Percentiles rank a stretch among this genome's conserved stretches.
These are phyloP conservation scores for Aurantiochytrium sp. DNA, from an alignment of 108 stramenopile species.

Conservation along the genomic window DNA sequence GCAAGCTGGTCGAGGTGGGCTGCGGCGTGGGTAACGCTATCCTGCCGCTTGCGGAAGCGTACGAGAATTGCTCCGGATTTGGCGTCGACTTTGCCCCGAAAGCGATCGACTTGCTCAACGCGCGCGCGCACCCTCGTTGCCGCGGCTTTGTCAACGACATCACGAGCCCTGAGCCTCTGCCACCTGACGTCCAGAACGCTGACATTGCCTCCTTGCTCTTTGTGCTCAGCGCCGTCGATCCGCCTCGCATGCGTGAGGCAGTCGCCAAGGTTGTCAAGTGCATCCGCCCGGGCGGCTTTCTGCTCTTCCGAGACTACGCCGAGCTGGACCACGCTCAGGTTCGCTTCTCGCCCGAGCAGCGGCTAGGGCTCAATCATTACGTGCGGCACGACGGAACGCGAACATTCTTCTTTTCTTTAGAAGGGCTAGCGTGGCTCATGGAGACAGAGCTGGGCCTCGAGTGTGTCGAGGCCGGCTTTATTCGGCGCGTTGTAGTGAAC, in stretches of 20 bases:
- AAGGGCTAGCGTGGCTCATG: conserved; percentile 3
- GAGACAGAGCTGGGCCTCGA: not conserved
- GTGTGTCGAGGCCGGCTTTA: not conserved
- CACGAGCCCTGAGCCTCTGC: not conserved
- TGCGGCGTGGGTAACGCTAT: conserved; percentile 48
- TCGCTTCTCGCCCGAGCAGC: conserved; percentile 26
- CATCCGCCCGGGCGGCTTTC: conserved; percentile 20
- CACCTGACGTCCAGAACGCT: not conserved
- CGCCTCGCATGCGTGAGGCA: not conserved
- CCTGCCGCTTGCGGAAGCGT: conserved; percentile 26
- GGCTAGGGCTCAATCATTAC: conserved; percentile 38
- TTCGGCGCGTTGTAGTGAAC: not conserved
- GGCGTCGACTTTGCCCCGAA: conserved; percentile 39
- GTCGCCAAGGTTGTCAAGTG: not conserved
- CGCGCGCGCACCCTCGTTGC: not conserved
- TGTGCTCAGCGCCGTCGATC: conserved; percentile 17
- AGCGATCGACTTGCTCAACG: conserved; percentile 37
- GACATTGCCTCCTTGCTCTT: conserved; percentile 28
- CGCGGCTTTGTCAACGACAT: not conserved
- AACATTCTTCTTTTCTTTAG: conserved; percentile 36
- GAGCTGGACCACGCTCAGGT: conserved; percentile 39
- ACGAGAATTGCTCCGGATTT: not conserved
- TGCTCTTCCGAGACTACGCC: conserved; percentile 37
- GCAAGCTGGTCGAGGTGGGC: conserved; percentile 39
- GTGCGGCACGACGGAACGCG: conserved; percentile 44